Evolutionary conservation across 208 protist genomes (phyloP), one percentile per base, ranked within the genome.

Genomic region (Trypanosoma brucei): DNA sequence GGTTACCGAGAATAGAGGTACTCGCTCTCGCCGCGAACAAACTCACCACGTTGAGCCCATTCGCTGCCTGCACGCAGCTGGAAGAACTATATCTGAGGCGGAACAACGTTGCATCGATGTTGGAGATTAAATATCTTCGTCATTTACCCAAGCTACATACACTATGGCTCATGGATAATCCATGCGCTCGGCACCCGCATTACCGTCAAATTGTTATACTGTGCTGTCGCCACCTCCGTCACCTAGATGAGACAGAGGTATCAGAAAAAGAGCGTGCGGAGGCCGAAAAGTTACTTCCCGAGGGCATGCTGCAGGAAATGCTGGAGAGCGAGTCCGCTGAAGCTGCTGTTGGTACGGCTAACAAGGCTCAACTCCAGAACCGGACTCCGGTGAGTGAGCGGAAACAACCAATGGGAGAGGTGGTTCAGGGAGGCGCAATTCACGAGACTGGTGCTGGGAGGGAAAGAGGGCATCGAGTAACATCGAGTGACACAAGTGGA

Each of bases 31-130:
- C 81, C 1, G 73, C 92, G 5, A 97, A 97, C 71, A 73, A 88
- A 9, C 74, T 97, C 13, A 78, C 65, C 0, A 80, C 88, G 6
- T 68, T 98, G 37, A 67, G 72, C 34, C 49, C 66, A 22, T 90
- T 98, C 42, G 72, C 72, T 22, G 53, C 66, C n/a, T 97, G 93
- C 69, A 54, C 53, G 0, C 65, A 58, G 14, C 66, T 96, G 57
- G 51, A 83, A 65, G 95, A 98, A 76, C 79, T 98, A 55, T 97
- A 97, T 72, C 69, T 98, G 55, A 81, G 95, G 60, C 97, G 96
- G 72, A 98, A 97, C 70, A 67, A 81, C 45, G 79, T 98, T 30
- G 54, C 38, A 14, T 71, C 81, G 5, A 71, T 98, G 46, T 50
- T 62, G 14, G 91, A 98, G 70, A 72, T 97, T 35, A 78, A 65